Evolutionary conservation across 371 early-diverging fungal genomes (phyloP), one percentile per base, ranked within the genome.

Genomic region (Mucor velutinosus): DNA sequence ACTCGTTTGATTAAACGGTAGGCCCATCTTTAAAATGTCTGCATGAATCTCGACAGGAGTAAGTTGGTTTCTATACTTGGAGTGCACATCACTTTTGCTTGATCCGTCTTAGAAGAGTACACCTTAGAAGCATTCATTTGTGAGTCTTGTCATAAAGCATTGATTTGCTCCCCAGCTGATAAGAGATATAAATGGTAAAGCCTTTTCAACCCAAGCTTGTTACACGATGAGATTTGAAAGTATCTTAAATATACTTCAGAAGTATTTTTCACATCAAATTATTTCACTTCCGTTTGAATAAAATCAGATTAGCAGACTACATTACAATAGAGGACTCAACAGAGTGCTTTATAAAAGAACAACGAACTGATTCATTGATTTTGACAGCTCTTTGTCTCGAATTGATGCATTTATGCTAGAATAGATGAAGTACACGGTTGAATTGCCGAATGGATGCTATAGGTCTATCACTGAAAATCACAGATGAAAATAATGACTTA

Each of bases 401-500:
- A 37, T 37, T 12, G 0, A 37, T 14, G 37, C 37, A 37, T 14
- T 37, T 14, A 37, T 37, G 37, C 37, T 37, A 1, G 37, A 37
- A 19, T 45, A 45, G 45, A 45, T 45, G 45, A 19, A 45, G 19
- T 45, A 45, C n/a, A 19, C 7, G 7, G 45, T 45, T 45, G n/a
- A 45, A 45, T n/a, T 45, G 45, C 45, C 45, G 45, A 45, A 45
- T 45, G 19, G 19, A 17, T 45, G 45, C 45, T 45, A 45, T 45
- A 45, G 45, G 45, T 45, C 45, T 45, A 45, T 45, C 45, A 45
- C 45, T 19, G 19, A 45, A 45, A 45, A 45, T 45, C 17, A 45
- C 45, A 45, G 45, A 45, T 45, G 45, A 45, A 23, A 62, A 64
- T 57, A 43, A 64, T 64, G 65, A 57, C 65, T 64, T 59, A 30